Percentiles rank a stretch among this genome's conserved stretches.
Conservation (phyloP, 441 rosid species). For the Eugenia klotzschiana region DNA sequence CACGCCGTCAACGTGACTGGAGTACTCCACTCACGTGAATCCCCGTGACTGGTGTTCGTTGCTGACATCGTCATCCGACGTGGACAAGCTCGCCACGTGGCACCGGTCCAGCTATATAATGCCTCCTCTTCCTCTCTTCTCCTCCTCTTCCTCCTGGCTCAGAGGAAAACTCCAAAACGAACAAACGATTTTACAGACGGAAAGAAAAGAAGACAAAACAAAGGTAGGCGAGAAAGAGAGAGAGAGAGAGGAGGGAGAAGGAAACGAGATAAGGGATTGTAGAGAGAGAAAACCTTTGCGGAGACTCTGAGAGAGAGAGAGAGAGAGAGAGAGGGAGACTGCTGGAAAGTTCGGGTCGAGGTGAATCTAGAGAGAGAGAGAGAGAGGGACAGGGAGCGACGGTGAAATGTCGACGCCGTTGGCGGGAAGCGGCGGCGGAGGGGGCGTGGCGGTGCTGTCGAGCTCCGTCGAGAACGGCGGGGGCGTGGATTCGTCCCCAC, state of each 20-base stretch:
- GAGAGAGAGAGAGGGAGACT: background rate
- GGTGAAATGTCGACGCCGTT: slow-evolving; percentile 57
- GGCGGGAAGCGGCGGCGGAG: slow-evolving; percentile 36
- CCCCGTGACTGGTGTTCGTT: background rate
- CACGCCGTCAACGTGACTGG: background rate
- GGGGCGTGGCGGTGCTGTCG: slow-evolving; percentile 19
- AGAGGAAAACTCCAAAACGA: background rate
- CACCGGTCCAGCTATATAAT: slow-evolving; percentile 14
- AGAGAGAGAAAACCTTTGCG: background rate
- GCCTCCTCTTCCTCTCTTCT: background rate
- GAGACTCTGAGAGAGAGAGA: background rate
- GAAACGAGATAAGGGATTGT: background rate
- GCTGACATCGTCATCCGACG: slow-evolving; percentile 29
- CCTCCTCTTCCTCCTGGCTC: slow-evolving; percentile 9
- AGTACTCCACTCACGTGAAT: slow-evolving; percentile 17
- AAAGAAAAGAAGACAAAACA: no score
- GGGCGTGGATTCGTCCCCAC: background rate
- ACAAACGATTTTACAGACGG: background rate
- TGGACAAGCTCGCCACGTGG: slow-evolving; percentile 38
- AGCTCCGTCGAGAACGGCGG: slow-evolving; percentile 13
- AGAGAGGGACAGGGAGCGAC: background rate
- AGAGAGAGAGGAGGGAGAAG: background rate
- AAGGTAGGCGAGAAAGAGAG: background rate
- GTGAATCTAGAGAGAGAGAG: background rate
- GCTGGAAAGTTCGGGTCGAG: background rate